Conservation (phyloP, 495 filamentous ascomycete genomes). For the Antarctomyces pellizariae region DNA sequence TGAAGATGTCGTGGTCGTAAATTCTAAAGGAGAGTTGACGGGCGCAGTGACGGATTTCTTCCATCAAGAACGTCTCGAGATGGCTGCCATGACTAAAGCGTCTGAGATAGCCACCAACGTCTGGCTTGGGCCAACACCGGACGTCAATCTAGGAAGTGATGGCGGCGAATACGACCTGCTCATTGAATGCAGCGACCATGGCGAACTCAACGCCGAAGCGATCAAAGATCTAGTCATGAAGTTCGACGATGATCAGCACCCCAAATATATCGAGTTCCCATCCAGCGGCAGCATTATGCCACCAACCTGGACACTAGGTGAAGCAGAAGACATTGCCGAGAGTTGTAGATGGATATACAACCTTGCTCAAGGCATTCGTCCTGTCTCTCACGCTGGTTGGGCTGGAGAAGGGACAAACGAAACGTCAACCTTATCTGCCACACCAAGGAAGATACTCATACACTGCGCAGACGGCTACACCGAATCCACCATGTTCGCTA, state of each 20-base stretch:
- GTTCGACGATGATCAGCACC: slow-evolving; percentile 15
- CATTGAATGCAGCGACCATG: slow-evolving; percentile 72
- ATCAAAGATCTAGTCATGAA: slow-evolving; percentile 23
- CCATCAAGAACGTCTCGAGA: slow-evolving; percentile 72
- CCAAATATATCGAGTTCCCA: slow-evolving; percentile 54
- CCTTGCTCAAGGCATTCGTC: slow-evolving; percentile 34
- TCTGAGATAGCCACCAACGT: slow-evolving; percentile 76
- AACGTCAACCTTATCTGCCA: slow-evolving; percentile 11
- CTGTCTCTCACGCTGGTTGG: slow-evolving; percentile 17
- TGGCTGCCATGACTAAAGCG: slow-evolving; percentile 77
- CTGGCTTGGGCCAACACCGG: slow-evolving; percentile 75
- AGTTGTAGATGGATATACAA: slow-evolving; percentile 79
- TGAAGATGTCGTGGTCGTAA: slow-evolving; percentile 44
- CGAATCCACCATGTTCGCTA: slow-evolving; percentile 63
- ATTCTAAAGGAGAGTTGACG: slow-evolving; percentile 48
- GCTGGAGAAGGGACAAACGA: slow-evolving; percentile 34
- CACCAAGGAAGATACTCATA: slow-evolving; percentile 44
- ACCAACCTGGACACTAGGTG: slow-evolving; percentile 52
- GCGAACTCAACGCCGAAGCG: slow-evolving; percentile 34
- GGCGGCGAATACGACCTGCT: slow-evolving; percentile 42
- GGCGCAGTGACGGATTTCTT: slow-evolving; percentile 76
- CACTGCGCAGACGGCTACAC: slow-evolving; percentile 95
- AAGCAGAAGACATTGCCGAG: slow-evolving; percentile 61
- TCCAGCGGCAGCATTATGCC: slow-evolving; percentile 77
- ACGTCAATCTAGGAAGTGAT: slow-evolving; percentile 16